Evolutionary conservation across 2,329 filamentous ascomycete species (phyloP), one percentile per base, ranked within the genome.

Genomic region (Aspergillus terreus): DNA sequence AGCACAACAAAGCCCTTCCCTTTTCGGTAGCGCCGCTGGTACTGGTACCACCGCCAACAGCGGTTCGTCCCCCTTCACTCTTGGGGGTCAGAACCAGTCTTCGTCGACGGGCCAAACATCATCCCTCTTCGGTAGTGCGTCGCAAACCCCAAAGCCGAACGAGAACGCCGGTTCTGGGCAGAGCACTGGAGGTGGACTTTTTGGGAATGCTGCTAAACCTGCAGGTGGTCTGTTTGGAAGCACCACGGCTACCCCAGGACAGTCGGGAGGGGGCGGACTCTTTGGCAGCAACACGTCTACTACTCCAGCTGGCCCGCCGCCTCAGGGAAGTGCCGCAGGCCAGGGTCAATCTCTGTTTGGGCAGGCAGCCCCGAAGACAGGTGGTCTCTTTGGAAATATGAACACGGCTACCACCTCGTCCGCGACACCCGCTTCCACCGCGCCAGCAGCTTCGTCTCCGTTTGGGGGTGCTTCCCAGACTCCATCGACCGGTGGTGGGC

Each of bases 281-380:
- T 75, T 76, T 53, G 67, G 64, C 42, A 71, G 64, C 46, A 72
- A 67, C 50, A 59, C 68, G 45, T 78, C 77, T 14, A 79, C 77
- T 15, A 79, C 77, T 30, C 78, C 78, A 46, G 76, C 76, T 48
- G 76, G 76, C 6, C 75, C 75, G 54, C 77, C 77, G 25, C 76
- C 76, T 30, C 55, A 63, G 27, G 59, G 57, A 36, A 54, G 57
- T 36, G 58, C 70, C 40, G 57, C 63, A 17, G 64, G 63, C 7
- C 57, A 63, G 62, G 61, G 56, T 50, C 66, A 56, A 53, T 52
- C 61, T 41, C 56, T 67, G 17, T 67, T 67, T 47, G 59, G 61
- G 30, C 62, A 64, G 44, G 23, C 52, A 14, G 56, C 55, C 44
- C 59, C 61, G 49, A 65, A 70, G 49, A 54, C 68, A 32, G 57